Evolutionary conservation across 805 yeast species (phyloP).

Genomic region (Wickerhamiella vanderwaltii): DNA sequence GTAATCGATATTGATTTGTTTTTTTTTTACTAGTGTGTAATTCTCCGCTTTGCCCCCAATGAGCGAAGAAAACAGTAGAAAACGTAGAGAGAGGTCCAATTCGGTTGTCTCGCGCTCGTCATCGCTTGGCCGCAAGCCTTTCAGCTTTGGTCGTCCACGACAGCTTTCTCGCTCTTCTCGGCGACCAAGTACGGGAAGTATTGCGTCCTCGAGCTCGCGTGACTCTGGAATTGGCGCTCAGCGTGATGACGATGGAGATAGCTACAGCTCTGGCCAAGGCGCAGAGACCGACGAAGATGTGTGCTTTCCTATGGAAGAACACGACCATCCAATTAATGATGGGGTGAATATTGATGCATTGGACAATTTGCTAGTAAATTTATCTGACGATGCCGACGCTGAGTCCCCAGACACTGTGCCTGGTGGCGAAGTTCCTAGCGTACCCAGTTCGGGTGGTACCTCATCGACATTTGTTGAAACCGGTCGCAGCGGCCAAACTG

Average conservation of each 20-base stretch:
- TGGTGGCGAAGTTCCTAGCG: slow-evolving; percentile 10
- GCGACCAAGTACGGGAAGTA: neutral
- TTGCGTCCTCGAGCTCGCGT: neutral
- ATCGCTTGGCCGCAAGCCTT: slow-evolving; percentile 1
- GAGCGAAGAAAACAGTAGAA: too few relatives aligned
- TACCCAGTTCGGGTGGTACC: slow-evolving; percentile 15
- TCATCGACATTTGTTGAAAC: slow-evolving; percentile 1
- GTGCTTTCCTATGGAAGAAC: slow-evolving; percentile 82
- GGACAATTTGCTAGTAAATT: slow-evolving; percentile 28
- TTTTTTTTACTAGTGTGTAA: too few relatives aligned
- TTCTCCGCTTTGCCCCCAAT: too few relatives aligned
- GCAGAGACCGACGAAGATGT: slow-evolving; percentile 90
- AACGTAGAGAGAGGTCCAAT: too few relatives aligned
- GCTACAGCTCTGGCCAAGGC: slow-evolving; percentile 30
- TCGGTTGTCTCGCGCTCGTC: slow-evolving; percentile 4
- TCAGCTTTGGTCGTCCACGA: slow-evolving; percentile 6
- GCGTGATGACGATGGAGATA: slow-evolving; percentile 6
- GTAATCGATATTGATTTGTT: too few relatives aligned
- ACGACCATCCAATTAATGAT: slow-evolving; percentile 38
- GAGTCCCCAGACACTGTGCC: slow-evolving; percentile 54
- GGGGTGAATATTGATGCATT: slow-evolving; percentile 78
- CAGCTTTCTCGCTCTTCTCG: slow-evolving; percentile 1
- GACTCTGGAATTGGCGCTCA: slow-evolving; percentile 9
- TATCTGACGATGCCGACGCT: slow-evolving; percentile 24
- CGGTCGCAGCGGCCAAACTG: slow-evolving; percentile 7